These are phyloP conservation scores for Cylindrotheca fusiformis DNA, from an alignment of 108 stramenopile genomes.

Conservation along the genomic window DNA sequence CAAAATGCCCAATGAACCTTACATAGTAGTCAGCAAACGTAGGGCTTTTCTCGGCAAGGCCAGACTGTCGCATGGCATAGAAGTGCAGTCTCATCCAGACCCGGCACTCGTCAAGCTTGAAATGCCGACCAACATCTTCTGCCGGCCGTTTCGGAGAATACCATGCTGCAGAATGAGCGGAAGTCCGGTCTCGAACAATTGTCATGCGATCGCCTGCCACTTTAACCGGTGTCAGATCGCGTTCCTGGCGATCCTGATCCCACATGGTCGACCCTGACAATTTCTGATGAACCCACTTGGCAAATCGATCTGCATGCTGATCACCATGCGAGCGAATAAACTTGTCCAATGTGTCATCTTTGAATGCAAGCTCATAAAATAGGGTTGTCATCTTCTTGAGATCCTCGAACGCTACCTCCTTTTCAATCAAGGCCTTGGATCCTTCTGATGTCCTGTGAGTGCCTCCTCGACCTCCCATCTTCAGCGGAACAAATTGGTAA, in stretches of 20 bases:
- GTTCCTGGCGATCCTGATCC: slow-evolving; percentile 50
- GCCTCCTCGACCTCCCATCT: slow-evolving; percentile 42
- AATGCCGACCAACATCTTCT: slow-evolving; percentile 49
- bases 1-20: slow-evolving; percentile 74
- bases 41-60: slow-evolving; percentile 41
- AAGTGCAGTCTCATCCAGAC: slow-evolving; percentile 81
- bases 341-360: slow-evolving; percentile 55
- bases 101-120: slow-evolving; percentile 60
- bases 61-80: slow-evolving; percentile 58
- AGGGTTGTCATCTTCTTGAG: slow-evolving; percentile 44
- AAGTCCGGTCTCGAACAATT: slow-evolving; percentile 66
- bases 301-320: slow-evolving; percentile 64
- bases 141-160: slow-evolving; percentile 54
- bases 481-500: slow-evolving; percentile 42
- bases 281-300: slow-evolving; percentile 75
- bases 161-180: slow-evolving; percentile 74
- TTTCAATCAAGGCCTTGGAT: slow-evolving; percentile 30
- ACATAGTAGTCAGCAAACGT: slow-evolving; percentile 69
- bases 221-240: slow-evolving; percentile 5
- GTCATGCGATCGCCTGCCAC: slow-evolving; percentile 15
- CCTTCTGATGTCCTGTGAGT: slow-evolving; percentile 34
- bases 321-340: slow-evolving; percentile 65
- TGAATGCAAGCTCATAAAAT: slow-evolving; percentile 61
- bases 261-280: slow-evolving; percentile 55
- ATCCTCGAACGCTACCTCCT: slow-evolving; percentile 43